A percentile compares a stretch with the other conserved stretches of the same genome.
phyloP scores from a whole-genome alignment of 352 stramenopile genomes.

The Phytophthora syringae region DNA sequence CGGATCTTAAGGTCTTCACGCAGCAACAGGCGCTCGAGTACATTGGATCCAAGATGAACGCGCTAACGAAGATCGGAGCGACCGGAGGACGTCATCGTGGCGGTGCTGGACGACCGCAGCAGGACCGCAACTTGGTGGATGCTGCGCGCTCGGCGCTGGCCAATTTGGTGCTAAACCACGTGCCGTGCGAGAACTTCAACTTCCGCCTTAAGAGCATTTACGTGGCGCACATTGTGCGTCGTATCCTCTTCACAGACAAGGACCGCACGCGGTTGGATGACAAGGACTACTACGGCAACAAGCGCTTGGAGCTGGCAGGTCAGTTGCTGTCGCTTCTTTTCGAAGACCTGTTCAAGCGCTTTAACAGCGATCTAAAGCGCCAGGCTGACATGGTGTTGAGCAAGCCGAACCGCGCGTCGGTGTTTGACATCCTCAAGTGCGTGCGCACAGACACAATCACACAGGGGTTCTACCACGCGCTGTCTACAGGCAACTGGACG shows the following conservation, averaged over 20 bases:
- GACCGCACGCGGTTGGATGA: slow-evolving; percentile 94
- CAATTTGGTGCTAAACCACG: slow-evolving; percentile 99
- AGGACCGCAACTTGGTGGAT: slow-evolving; percentile 87
- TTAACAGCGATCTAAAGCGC: slow-evolving; percentile 99
- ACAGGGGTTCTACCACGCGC: slow-evolving; percentile 89
- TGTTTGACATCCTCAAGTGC: slow-evolving; percentile 99
- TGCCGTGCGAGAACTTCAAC: slow-evolving; percentile 98
- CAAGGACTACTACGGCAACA: slow-evolving; percentile 99
- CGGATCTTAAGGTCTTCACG: slow-evolving; percentile 95
- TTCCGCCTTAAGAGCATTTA: slow-evolving; percentile 98
- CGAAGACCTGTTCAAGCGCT: slow-evolving; percentile 98
- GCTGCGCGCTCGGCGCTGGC: slow-evolving; percentile 97
- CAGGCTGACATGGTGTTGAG: slow-evolving; percentile 98
- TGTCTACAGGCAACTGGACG: slow-evolving; percentile 98
- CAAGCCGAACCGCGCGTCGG: slow-evolving; percentile 97
- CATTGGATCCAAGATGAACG: slow-evolving; percentile 97
- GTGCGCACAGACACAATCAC: slow-evolving; percentile 99
- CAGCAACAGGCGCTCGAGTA: slow-evolving; percentile 95
- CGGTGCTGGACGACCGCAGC: slow-evolving; percentile 36
- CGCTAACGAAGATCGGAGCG: slow-evolving; percentile 63
- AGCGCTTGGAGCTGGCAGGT: slow-evolving; percentile 98
- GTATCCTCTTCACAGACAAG: slow-evolving; percentile 89
- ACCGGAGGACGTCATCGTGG: slow-evolving; percentile 47
- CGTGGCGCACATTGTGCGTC: slow-evolving; percentile 97
- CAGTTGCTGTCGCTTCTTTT: slow-evolving; percentile 99